Evolutionary conservation across 1,284 basidiomycete genomes (phyloP), one percentile per base, ranked within the genome.

Genomic region (Exobasidium rhododendri): DNA sequence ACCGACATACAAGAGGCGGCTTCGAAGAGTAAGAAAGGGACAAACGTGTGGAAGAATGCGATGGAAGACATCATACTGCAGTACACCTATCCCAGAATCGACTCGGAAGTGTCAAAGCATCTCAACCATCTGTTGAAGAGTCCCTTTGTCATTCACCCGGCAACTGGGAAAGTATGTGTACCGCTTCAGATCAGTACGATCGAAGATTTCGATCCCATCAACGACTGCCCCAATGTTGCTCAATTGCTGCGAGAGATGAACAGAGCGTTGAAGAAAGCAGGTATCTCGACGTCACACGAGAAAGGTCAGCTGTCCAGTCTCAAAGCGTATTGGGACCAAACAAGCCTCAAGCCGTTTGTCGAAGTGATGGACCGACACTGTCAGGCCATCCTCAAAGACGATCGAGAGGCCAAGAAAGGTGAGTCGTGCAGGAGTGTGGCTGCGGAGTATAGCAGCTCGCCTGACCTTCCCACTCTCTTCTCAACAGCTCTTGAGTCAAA

Each of bases 41-140:
- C 59, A 24, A 58, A 62, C 1, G 51, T 68, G 40, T 79, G 77
- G 77, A 69, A 70, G 46, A 70, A 75, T 10, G 69, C 69, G 24
- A 65, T 78, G 47, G 88, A 96, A 76, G 94, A 97, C 70, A 86
- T 97, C 61, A 84, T 96, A 61, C 83, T 99, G 13, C 90, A 94
- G 77, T 97, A 97, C 81, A 94, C 91, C 0, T 98, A 98, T 80
- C 94, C 96, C 1, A 88, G 94, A 17, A 86, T 99, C 65, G 94
- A 99, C 80, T 89, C 91, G 4, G 94, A 98, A 80, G 94, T 99
- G 14, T 94, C 93, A 1, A 96, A 97, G 77, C 92, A 94, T 75
- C 85, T 93, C 61, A 98, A 98, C 82, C 96, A 99, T 82, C 85
- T 99, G 83, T 86, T 99, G 65, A 99, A 99, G 81, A 89, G 92